Base-by-base conservation (phyloP, 2,329 filamentous ascomycete genomes). In the Lasiodiplodia citricola region DNA sequence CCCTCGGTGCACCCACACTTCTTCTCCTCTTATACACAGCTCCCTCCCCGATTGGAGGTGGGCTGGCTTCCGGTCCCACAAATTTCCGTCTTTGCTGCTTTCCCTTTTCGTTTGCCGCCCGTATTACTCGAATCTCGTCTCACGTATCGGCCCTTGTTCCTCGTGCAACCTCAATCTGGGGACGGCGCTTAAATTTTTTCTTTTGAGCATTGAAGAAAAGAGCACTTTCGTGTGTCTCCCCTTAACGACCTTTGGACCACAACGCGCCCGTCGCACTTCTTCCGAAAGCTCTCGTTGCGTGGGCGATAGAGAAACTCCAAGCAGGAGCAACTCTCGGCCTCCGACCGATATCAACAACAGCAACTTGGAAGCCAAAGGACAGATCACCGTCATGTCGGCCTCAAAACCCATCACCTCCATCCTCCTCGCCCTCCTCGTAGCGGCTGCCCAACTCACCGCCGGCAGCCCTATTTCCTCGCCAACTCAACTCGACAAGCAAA, bases 41-140 rank as follows among this genome's bases (percentile, higher is more conserved):
- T 6, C 41, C 2, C 14, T 14, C 41, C 21, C 25, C 41, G 4
- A 51, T 62, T 52, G 25, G 60, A 16, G 16, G 18, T 52, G 44
- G 44, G 23, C 44, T 51, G 58, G 58, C 18, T 10, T 38, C 37
- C 60, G 60, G 44, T 52, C 44, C 44, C 60, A 52, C 60, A 11
- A 38, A 28, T 18, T 60, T n/a, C 56, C 23, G 60, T 21, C 41
- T 50, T 52, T 2, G 44, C 47, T 64, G n/a, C 60, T 28, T 37
- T 37, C 60, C n/a, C 28, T 64, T 62, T 50, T 28, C 60, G 44
- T 38, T 64, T 64, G 60, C 60, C 60, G 60, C 44, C 60, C 60
- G 60, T 64, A 64, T 64, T 64, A 52, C 60, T 64, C 60, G 60
- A 64, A 4, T n/a, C 18, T 64, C 60, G 60, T 64, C 60, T 64